Evolutionary conservation across 2,329 filamentous ascomycete species (phyloP), one percentile per base, ranked within the genome.

Genomic region (Xylariaceae sp.): DNA sequence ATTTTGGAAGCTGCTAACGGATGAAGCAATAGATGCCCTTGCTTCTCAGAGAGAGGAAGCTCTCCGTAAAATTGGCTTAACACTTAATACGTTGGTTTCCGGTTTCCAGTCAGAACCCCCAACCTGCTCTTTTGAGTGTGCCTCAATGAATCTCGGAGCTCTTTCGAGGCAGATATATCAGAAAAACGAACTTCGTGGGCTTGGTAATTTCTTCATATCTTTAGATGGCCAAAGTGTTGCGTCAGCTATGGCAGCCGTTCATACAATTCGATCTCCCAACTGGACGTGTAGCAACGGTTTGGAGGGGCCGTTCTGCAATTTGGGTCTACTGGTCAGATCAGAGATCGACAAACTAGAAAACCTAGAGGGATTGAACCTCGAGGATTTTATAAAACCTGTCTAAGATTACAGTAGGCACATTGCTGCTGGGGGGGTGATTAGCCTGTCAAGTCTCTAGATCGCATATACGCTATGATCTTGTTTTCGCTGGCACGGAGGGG

Each of bases 121-220:
- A 3, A 3, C n/a, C 6, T 54, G 51, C 36, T 21, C 14, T 9
- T 41, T 46, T 21, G 43, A 47, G 16, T 54, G 51, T 34, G 26
- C 28, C 36, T 48, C 51, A 6, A 28, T 54, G n/a, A 33, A 41
- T 6, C 43, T 54, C 7, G 51, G 51, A n/a, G 26, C 43, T 19
- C 43, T 54, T n/a, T 8, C 7, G 16, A 28, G 34, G 14, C 26
- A 29, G 4, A 19, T 54, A 12, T 2, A 11, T 3, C 4, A 48
- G 19, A 19, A 34, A 3, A 19, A 41, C 6, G 43, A 41, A 21
- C n/a, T 54, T 21, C 7, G n/a, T n/a, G n/a, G 12, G 3, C 14
- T 14, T 24, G 11, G 16, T 8, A 14, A 24, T 31, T 3, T 23
- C 5, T 33, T 12, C 8, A 5, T 11, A 14, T 6, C 8, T 17